Base-by-base conservation (phyloP, 371 early-diverging fungal species). In the Catenaria anguillulae region DNA sequence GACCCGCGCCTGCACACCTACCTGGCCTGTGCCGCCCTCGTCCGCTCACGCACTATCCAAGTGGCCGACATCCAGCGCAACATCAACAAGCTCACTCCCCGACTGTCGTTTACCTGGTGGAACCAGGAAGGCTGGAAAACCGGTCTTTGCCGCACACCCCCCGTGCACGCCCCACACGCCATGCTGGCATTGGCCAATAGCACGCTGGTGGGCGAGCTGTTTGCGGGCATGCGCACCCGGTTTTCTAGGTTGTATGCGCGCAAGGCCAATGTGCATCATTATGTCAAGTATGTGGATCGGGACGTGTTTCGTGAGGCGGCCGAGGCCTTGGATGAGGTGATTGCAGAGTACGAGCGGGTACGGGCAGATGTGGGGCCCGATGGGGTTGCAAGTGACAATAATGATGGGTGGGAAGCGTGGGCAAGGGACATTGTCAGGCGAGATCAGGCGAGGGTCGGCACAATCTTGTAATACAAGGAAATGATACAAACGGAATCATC, bases 121-220 rank as follows among this genome's bases (percentile, higher is more conserved):
- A 80, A 80, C 62, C 46, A 50, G 26, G 75, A 77, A 12, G 75
- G 66, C 23, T 80, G 81, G 81, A 80, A 80, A 60, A 75, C 75
- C 17, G 80, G 81, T 0, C 50, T 80, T 26, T 80, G 81, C 65
- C 46, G 62, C 13, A 59, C 66, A 4, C 76, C 81, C 17, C 71
- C 81, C 21, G 2, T 74, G 0, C 68, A 69, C 33, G 73, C 74
- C 56, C 69, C 67, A 8, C 63, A 66, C 31, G 62, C 63, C 33
- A 54, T 80, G 17, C 64, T 80, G 6, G 35, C 73, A 0, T 64
- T 80, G n/a, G 62, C 79, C 8, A 80, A 80, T 62, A 76, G 75
- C 65, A 61, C 66, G 21, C 63, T 71, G 54, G 70, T 79, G 13
- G 56, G 42, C n/a, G 40, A 66, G 29, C 62, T 69, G 0, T 62